phyloP scores from a whole-genome alignment of 2,329 filamentous ascomycete genomes.

The Akanthomyces muscarius region DNA sequence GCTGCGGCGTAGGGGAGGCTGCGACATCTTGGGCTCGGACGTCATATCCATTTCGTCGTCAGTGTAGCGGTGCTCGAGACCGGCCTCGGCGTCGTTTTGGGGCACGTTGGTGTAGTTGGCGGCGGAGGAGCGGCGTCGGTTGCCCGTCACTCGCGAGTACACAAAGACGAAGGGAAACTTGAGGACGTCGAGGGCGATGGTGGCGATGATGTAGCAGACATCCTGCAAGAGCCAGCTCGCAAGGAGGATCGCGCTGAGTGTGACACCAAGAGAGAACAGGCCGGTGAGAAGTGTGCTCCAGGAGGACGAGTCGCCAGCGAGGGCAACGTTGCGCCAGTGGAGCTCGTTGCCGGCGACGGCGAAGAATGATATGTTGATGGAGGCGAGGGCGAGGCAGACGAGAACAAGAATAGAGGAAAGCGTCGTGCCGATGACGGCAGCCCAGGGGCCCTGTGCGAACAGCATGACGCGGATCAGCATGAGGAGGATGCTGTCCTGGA shows the following conservation, averaged over 20 bases:
- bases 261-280: conserved; percentile 25
- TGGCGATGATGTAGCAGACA: conserved; percentile 19
- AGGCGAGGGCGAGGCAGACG: conserved; percentile 21
- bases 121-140: neutral
- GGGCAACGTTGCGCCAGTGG: conserved; percentile 32
- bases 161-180: conserved; percentile 23
- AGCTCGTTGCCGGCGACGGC: conserved; percentile 31
- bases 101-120: conserved; percentile 23
- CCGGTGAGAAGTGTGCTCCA: conserved; percentile 30
- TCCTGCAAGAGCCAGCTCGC: conserved; percentile 27
- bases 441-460: conserved; percentile 10
- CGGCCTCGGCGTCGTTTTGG: conserved; percentile 25
- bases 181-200: conserved; percentile 25
- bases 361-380: conserved; percentile 26
- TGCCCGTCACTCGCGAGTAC: conserved; percentile 11
- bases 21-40: conserved; percentile 2
- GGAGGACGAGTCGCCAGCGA: conserved; percentile 30
- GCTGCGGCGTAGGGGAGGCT: conserved; percentile 6
- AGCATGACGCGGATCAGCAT: conserved; percentile 13
- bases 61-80: conserved; percentile 9
- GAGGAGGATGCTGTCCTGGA: conserved; percentile 17
- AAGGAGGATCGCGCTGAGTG: conserved; percentile 19
- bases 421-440: neutral
- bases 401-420: conserved; percentile 6
- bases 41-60: conserved; percentile 16